Evolutionary conservation across 2,329 filamentous ascomycete genomes (phyloP), one percentile per base, ranked within the genome.

Genomic region (Aspergillus ochraceus): DNA sequence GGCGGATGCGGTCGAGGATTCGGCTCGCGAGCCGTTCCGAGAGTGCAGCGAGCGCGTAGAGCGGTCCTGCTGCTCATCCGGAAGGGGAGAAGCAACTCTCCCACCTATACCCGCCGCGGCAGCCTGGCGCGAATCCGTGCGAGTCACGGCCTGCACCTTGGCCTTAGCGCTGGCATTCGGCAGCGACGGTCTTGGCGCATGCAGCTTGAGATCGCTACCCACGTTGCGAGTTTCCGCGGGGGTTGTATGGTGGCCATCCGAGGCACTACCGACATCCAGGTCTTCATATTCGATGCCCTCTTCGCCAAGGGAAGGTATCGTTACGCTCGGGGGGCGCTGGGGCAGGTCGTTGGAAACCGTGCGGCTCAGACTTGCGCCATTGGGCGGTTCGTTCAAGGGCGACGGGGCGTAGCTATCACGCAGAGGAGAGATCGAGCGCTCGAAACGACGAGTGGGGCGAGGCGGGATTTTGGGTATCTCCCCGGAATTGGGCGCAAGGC

Each of bases 271-370:
- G 64, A 77, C 73, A 63, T 78, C 76, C 54, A 86, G 79, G 69
- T 86, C 89, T 55, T 86, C 91, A 77, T 97, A 97, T 79, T 97
- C 94, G 66, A 83, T 87, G 63, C 94, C 94, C 79, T 97, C 94
- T 73, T 97, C 88, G 59, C 94, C 94, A 57, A 97, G 84, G 1
- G 90, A 90, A 17, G 94, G 94, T 72, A 97, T 84, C 36, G 86
- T 85, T 58, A 97, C 91, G 71, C 91, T 96, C 52, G 87, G 85
- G 39, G 90, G 86, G 54, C 91, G 89, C 70, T 77, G 64, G 67
- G 77, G 70, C 68, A 72, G 60, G 42, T 78, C 76, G 49, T 73
- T 71, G 26, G 75, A 76, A 47, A 65, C 64, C 11, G 72, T 71
- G 17, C 71, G 74, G 59, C 60, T 66, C 57, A 76, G 54, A 49